These are phyloP conservation scores for Leucaena leucocephala DNA, from an alignment of 306 rosid species.

Conservation along the genomic window DNA sequence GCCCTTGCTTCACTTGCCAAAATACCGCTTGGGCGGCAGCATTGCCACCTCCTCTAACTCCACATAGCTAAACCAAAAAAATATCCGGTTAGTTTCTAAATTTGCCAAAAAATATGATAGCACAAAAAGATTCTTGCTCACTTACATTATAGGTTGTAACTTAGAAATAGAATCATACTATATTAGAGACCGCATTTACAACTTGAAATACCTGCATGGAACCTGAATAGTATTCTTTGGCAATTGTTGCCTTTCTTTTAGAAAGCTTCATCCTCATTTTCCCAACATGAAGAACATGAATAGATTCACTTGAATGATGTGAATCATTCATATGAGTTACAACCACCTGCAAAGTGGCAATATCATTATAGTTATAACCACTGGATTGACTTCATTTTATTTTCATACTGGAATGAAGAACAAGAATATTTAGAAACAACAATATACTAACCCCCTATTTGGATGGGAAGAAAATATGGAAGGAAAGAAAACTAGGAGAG, in stretches of 20 bases:
- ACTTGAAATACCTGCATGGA: conserved; percentile 76
- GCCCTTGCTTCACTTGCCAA: conserved; percentile 84
- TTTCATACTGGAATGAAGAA: background rate
- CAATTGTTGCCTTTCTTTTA: conserved; percentile 67
- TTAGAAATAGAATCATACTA: background rate
- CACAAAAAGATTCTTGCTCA: background rate
- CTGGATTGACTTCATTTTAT: background rate
- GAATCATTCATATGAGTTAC: conserved; percentile 79
- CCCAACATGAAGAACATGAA: conserved; percentile 80
- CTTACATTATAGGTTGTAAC: background rate
- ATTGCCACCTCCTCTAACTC: conserved; percentile 92
- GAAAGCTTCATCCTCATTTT: conserved; percentile 89
- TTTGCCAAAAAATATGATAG: conserved; percentile 5
- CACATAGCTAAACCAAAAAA: conserved; percentile 67
- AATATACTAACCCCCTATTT: background rate
- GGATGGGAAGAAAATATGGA: no score
- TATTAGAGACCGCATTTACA: background rate
- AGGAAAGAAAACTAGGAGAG: no score
- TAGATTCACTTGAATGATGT: conserved; percentile 65
- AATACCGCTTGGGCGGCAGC: conserved; percentile 86
- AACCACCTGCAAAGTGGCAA: conserved; percentile 64
- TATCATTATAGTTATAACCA: background rate
- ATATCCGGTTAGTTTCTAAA: background rate
- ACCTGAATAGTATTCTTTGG: conserved; percentile 82
- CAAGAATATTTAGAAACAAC: background rate